phyloP scores from a whole-genome alignment of 2,329 filamentous ascomycete species.

The Trichophyton equinum region DNA sequence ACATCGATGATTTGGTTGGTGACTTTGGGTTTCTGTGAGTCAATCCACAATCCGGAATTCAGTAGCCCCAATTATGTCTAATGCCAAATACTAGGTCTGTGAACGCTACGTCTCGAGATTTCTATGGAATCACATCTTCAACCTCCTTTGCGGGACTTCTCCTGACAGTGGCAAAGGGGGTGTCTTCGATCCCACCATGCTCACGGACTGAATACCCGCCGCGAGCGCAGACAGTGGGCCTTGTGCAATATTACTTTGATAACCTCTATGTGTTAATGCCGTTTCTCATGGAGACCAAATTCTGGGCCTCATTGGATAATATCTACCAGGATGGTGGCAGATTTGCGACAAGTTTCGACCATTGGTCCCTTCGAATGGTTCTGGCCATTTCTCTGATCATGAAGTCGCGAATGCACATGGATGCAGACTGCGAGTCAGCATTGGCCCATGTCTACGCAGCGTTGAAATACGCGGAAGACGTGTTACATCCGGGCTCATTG shows the following conservation, averaged over 20 bases:
- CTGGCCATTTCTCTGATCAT: constrained; percentile 68
- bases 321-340: constrained; percentile 61
- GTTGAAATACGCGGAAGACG: constrained; percentile 64
- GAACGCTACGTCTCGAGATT: constrained; percentile 87
- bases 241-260: constrained; percentile 73
- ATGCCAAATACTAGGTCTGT: constrained; percentile 52
- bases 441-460: constrained; percentile 52
- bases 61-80: not conserved
- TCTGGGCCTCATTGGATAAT: constrained; percentile 68
- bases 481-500: constrained; percentile 72
- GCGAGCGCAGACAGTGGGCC: constrained; percentile 52
- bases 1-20: constrained; percentile 83
- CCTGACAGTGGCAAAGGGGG: constrained; percentile 47
- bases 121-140: constrained; percentile 73
- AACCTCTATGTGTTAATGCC: constrained; percentile 72
- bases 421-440: constrained; percentile 52
- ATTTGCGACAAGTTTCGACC: constrained; percentile 53
- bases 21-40: constrained; percentile 81
- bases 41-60: not conserved
- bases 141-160: constrained; percentile 90
- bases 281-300: constrained; percentile 64
- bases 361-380: constrained; percentile 81
- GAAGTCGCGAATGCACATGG: constrained; percentile 53
- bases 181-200: constrained; percentile 56
- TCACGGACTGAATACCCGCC: constrained; percentile 54